Base-by-base conservation (phyloP, 2,329 filamentous ascomycete species). In the Neoascochyta sp. region DNA sequence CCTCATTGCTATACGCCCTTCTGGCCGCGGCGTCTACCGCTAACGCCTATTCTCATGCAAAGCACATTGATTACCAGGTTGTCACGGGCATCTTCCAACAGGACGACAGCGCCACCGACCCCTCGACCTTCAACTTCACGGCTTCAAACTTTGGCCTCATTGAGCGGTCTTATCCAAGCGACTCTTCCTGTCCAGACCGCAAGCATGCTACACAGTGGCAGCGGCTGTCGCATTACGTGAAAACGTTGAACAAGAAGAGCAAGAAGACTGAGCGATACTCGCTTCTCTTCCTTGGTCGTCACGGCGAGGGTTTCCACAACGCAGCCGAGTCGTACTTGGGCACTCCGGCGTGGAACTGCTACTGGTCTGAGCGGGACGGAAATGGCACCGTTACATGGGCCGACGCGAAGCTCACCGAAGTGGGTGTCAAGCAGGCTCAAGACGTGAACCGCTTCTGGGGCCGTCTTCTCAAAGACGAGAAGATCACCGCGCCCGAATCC, bases 281-380 rank as follows among this genome's bases (percentile, higher is more conserved):
- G 49, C 68, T 87, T 7, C 54, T 86, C 16, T 80, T 80, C 58
- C 68, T 84, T 57, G 81, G 76, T 22, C 76, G 83, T 21, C 83
- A 86, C 51, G 83, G 82, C 13, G 74, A 86, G 59, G 82, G 82
- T 4, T 67, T 66, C 36, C 75, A 81, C 57, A 81, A 81, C 47
- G 75, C 76, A 5, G 81, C 80, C 9, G 78, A 84, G 59, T 66
- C 68, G 16, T 81, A 70, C 54, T 85, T 82, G 45, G 80, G 80
- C 25, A 84, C 80, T 0, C 73, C 76, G 2, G 76, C 75, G 3
- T 85, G 81, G 81, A 80, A 85, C 62, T 73, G 77, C 57, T 83
- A 84, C 65, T 86, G 78, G 78, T 71, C 75, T 4, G 67, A 75
- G 37, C 67, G 72, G 2, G 73, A 81, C 19, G 81, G 81, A 41